Evolutionary conservation across 805 yeast species (phyloP), one percentile per base, ranked within the genome.

Genomic region (Barnettozyma botsteinii): DNA sequence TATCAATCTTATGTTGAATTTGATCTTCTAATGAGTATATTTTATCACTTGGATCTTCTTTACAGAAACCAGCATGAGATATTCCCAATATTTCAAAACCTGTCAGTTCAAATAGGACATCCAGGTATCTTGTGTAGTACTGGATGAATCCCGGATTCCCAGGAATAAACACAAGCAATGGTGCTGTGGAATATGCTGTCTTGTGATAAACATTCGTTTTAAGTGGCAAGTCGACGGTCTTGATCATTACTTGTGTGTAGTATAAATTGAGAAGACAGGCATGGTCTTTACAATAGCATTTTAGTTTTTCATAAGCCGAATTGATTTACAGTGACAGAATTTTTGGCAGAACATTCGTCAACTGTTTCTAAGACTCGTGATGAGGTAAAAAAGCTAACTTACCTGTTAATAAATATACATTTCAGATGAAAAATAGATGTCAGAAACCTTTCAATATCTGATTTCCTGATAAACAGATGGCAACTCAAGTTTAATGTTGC

Each of bases 71-170:
- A 4, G 77, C 76, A 50, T 81, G 86, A 15, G 86, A 75, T n/a
- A 77, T 66, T 28, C 80, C 75, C 24, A 79, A 55, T 1, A 80
- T 56, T 50, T 79, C 83, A 49, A 70, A 65, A 0, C 44, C 14
- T 56, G 58, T 3, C 79, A 77, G 37, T 62, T 53, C 25, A 49
- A 73, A 73, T 39, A 79, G 47, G 19, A 57, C 49, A 11, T 62
- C 57, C 22, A 83, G 55, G 50, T 77, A 81, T 4, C 73, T 73
- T 15, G 65, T 65, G 56, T 84, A 84, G 59, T 73, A 84, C 45
- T 77, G 79, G 31, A 78, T 67, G 21, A 84, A 59, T 0, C 91
- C 93, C 0, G 93, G 93, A 49, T 84, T 84, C 0, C 93, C 93
- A 0, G 93, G 91, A 6, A 84, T 67, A 47, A 82, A 68, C 5